Evolutionary conservation across 2,329 filamentous ascomycete genomes (phyloP), one percentile per base, ranked within the genome.

Genomic region (Talaromyces sp.): DNA sequence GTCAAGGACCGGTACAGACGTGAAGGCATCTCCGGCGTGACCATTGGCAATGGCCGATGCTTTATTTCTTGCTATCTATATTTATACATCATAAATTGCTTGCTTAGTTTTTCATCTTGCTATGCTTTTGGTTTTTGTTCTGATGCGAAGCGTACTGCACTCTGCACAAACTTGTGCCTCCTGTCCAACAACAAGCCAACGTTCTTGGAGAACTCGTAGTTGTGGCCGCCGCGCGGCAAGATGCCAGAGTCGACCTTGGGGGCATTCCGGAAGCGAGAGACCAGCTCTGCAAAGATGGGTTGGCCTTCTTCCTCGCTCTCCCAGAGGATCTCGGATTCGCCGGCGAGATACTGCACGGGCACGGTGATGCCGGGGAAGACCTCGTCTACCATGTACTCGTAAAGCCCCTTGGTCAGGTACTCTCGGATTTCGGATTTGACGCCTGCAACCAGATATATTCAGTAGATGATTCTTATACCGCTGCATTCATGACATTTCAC

Each of bases 1-100:
- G 58, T 75, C 72, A 3, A 75, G 64, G 14, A 75, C 47, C 0
- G 73, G 73, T 23, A 75, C 70, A 2, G 68, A 65, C 4, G 70
- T 71, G 34, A 75, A 75, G 1, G 68, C 64, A 1, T 47, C 28
- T 6, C 28, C 55, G 23, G 42, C 52, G 27, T 30, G 16, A 34
- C 10, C 31, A 31, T 42, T 56, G 18, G 57, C 34, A 14, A 28
- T 44, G 12, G 51, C 30, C 10, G 52, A 34, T 5, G 57, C 18
- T 9, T 52, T 6, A 54, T 59, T 52, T 18, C 59, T 59, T 33
- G 30, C 60, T 50, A 40, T 61, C 59, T 61, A 47, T 18, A 56
- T 14, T 30, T 28, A 14, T 27, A 52, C 6, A 28, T 10, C 18
- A 56, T 47, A 8, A 23, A 10, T 59, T 5, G 30, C 16, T 27